A percentile compares a stretch with the other conserved stretches of the same genome.
Evolutionary conservation across 345 rosid genomes (phyloP).

Genomic region (Eucalyptus polybractea): DNA sequence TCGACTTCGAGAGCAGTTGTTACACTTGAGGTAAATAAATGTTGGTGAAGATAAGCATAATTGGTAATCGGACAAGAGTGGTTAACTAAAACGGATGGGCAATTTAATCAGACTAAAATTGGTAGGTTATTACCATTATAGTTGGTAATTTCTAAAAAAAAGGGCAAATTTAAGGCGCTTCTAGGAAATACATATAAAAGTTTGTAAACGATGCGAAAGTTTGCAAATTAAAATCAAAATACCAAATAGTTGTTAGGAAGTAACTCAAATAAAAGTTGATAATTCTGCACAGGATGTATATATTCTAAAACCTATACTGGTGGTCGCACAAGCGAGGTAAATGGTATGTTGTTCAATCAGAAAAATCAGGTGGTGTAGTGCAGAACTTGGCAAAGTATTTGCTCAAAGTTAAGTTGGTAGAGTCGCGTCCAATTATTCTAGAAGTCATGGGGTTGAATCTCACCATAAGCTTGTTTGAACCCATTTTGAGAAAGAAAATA

Average conservation of each 20-base stretch:
- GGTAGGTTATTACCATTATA: background rate
- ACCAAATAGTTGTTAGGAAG: no score
- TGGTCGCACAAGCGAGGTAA: background rate
- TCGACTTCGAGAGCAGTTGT: background rate
- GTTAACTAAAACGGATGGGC: no score
- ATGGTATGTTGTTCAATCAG: background rate
- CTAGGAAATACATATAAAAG: no score
- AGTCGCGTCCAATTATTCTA: background rate
- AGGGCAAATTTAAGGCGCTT: accelerated
- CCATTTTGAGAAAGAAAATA: background rate
- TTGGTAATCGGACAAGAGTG: background rate
- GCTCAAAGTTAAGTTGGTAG: background rate
- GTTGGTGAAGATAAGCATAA: background rate
- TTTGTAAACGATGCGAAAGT: no score
- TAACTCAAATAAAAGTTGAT: background rate
- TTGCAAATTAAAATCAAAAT: no score
- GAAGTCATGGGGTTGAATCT: background rate
- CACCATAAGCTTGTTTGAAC: background rate
- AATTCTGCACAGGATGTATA: no score
- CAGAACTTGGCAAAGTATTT: background rate
- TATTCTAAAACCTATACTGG: no score
- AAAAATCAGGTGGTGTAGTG: background rate
- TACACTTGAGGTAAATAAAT: background rate
- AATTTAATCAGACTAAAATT: no score
- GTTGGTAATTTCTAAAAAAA: background rate